These are phyloP conservation scores for Diaporthe helianthi DNA, from an alignment of 2,329 filamentous ascomycete species.

Conservation along the genomic window DNA sequence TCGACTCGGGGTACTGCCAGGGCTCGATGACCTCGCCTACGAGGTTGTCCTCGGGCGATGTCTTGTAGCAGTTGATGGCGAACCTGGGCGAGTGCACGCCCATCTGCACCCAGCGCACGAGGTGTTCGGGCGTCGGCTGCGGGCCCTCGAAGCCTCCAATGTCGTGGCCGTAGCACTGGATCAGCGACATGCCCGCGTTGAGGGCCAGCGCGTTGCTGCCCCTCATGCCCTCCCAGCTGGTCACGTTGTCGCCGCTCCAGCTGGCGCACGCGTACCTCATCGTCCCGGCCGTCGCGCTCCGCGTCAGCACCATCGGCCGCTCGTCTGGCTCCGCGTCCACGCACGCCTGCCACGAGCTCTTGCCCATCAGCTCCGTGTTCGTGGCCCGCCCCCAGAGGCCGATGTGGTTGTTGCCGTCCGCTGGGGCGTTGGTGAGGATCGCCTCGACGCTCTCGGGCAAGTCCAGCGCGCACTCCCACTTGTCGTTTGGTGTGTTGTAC, in stretches of 20 bases:
- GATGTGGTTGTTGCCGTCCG: slow-evolving; percentile 52
- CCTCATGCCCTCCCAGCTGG: slow-evolving; percentile 76
- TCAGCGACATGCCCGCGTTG: slow-evolving; percentile 70
- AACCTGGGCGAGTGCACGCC: slow-evolving; percentile 75
- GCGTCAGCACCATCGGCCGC: slow-evolving; percentile 72
- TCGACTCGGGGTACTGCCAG: slow-evolving; percentile 77
- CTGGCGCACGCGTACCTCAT: slow-evolving; percentile 74
- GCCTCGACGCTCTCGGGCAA: slow-evolving; percentile 40
- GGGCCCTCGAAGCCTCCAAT: slow-evolving; percentile 80
- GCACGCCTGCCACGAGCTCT: slow-evolving; percentile 73
- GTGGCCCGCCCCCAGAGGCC: slow-evolving; percentile 74
- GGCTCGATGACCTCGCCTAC: slow-evolving; percentile 79
- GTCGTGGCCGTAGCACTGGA: slow-evolving; percentile 76
- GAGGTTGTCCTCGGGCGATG: slow-evolving; percentile 67
- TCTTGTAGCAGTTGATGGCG: slow-evolving; percentile 82
- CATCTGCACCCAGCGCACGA: slow-evolving; percentile 76
- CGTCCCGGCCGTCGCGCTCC: slow-evolving; percentile 74
- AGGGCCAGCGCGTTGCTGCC: slow-evolving; percentile 74
- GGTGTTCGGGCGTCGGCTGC: slow-evolving; percentile 72
- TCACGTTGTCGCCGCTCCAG: slow-evolving; percentile 79
- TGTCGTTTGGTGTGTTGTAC: slow-evolving; percentile 70
- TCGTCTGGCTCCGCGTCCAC: slow-evolving; percentile 62
- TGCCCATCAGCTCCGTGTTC: slow-evolving; percentile 75
- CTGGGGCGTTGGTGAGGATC: slow-evolving; percentile 37
- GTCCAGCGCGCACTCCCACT: slow-evolving; percentile 68